Percentiles rank a stretch among this genome's conserved stretches.
These are phyloP conservation scores for Dioszegia aurantiaca DNA, from an alignment of 768 basidiomycete genomes.

Conservation along the genomic window DNA sequence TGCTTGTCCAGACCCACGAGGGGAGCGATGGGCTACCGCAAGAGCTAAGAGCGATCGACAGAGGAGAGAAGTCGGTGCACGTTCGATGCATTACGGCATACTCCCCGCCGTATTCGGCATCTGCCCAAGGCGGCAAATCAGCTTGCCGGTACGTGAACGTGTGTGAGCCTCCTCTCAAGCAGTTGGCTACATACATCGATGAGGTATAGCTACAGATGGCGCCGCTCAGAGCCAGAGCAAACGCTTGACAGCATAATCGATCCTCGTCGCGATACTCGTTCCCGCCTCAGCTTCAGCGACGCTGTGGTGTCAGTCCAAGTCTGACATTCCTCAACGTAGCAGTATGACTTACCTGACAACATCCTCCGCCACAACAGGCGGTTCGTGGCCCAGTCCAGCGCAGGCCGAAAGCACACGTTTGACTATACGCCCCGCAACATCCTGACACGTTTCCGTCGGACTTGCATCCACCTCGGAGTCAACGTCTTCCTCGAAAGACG, in stretches of 20 bases:
- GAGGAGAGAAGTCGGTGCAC: neutral
- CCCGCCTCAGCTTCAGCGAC: constrained; percentile 76
- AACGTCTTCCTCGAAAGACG: constrained; percentile 24
- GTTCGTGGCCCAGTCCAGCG: constrained; percentile 59
- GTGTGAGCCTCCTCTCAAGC: no score
- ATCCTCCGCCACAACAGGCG: constrained; percentile 65
- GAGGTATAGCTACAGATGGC: neutral
- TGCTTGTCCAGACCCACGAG: no score
- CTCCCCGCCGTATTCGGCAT: neutral
- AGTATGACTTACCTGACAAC: constrained; percentile 67
- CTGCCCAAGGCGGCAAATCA: neutral
- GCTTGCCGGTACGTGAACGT: neutral
- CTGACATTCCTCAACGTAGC: neutral
- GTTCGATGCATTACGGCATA: neutral
- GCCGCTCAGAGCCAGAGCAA: constrained; percentile 66
- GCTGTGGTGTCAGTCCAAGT: constrained; percentile 54
- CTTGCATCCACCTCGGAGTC: constrained; percentile 60
- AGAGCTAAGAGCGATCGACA: no score
- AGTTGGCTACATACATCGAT: neutral
- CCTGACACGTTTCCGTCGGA: constrained; percentile 63
- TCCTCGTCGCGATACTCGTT: constrained; percentile 82
- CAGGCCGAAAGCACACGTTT: constrained; percentile 69
- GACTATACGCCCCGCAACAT: constrained; percentile 73
- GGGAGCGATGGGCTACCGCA: no score
- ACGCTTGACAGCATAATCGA: constrained; percentile 90